These are phyloP conservation scores for Moelleriella libera DNA, from an alignment of 2,329 filamentous ascomycete species.

Conservation along the genomic window DNA sequence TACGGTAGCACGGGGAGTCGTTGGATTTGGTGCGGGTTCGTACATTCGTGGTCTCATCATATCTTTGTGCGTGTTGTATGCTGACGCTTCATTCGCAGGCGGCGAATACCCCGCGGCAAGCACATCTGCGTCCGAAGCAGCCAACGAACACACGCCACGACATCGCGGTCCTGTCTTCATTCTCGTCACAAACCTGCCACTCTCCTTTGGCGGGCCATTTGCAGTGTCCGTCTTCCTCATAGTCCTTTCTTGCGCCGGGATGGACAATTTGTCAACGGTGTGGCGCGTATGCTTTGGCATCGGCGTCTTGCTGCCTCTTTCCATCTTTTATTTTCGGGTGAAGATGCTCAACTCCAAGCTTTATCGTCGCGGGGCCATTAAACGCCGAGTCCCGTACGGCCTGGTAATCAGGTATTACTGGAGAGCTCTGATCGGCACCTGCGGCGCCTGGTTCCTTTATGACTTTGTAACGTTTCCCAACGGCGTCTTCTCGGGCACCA, in stretches of 20 bases:
- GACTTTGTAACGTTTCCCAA: conserved; percentile 33
- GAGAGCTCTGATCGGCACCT: conserved; percentile 36
- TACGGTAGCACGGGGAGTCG: conserved; percentile 31
- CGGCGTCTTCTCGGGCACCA: conserved; percentile 29
- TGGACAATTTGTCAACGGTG: conserved; percentile 21
- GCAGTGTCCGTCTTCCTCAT: conserved; percentile 31
- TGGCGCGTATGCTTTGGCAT: conserved; percentile 36
- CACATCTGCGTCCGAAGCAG: conserved; percentile 29
- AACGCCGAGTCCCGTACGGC: conserved; percentile 31
- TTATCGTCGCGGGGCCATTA: conserved; percentile 38
- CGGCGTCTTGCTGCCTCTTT: conserved; percentile 32
- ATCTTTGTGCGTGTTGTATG: background rate
- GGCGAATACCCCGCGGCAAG: conserved; percentile 33
- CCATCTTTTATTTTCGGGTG: conserved; percentile 41
- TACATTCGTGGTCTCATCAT: background rate
- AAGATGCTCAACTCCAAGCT: conserved; percentile 36
- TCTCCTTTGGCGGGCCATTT: conserved; percentile 18
- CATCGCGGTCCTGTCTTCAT: conserved; percentile 27
- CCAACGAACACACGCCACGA: conserved; percentile 27
- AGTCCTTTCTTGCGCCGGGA: conserved; percentile 22
- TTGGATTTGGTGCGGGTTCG: conserved; percentile 27
- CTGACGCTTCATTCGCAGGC: conserved; percentile 4
- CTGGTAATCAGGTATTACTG: conserved; percentile 39
- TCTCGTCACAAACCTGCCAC: conserved; percentile 26
- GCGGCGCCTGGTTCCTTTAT: conserved; percentile 41